Base-by-base conservation (phyloP, 306 rosid genomes). In the Glycine soja region DNA sequence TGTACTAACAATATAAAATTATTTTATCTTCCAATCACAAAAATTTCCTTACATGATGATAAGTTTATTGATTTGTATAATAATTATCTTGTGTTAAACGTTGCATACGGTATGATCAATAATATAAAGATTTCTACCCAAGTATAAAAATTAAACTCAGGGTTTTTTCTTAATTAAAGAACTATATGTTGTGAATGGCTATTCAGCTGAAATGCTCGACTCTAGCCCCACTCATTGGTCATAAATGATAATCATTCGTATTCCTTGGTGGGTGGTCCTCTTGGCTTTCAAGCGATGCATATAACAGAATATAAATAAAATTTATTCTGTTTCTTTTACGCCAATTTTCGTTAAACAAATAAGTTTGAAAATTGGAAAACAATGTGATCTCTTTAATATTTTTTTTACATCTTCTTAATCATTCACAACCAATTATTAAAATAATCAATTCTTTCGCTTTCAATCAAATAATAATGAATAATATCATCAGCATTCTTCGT, bases 211-310 rank as follows among this genome's bases (percentile, higher is more conserved):
- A 69, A 46, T 69, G 3, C 18, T 16, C 0, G 54, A 18, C 16
- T 46, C 16, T 69, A 43, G 52, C 36, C 74, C 56, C 57, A 18
- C 74, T 16, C 56, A 46, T 10, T n/a, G 24, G 75, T 50, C 45
- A 50, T 32, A 13, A 11, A 59, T 50, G 24, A 70, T 32, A 30
- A 19, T 70, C 75, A 30, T 70, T 70, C 45, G 6, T 10, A 48
- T 50, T 71, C 76, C 76, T 71, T 70, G 57, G 13, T 24, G 19
- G 7, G 6, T 71, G 62, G 48, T 72, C 15, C 63, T 72, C 59
- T 51, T 34, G 76, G 76, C 48, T 72, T 72, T 10, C 34, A 72
- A 34, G 63, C 24, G n/a, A 70, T 47, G 43, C 75, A 48, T 46
- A 46, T 68, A 8, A 42, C 53, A 15, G 7, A 66, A 66, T 7